These are phyloP conservation scores for Apostasia shenzhenica DNA, from an alignment of 106 monocot species.

Conservation along the genomic window DNA sequence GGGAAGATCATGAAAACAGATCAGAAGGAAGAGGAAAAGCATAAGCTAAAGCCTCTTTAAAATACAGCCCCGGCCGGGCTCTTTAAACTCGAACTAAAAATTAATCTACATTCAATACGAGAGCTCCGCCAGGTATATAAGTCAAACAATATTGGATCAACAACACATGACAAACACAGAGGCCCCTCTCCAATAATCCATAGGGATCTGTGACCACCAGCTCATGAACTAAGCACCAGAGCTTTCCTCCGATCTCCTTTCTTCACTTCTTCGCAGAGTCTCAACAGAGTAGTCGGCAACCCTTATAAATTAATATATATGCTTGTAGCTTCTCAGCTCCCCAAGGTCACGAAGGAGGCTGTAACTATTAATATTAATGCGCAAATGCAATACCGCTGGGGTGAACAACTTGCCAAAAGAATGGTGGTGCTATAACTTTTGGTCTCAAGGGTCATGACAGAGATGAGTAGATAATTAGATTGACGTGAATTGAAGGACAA, in stretches of 20 bases:
- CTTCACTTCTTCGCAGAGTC: background rate
- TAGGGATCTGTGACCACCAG: constrained; percentile 68
- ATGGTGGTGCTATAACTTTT: constrained; percentile 12
- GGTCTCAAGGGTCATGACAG: constrained; percentile 23
- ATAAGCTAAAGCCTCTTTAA: background rate
- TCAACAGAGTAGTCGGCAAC: no score
- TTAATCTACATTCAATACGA: constrained; percentile 12
- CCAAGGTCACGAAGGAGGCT: background rate
- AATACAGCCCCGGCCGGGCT: constrained; percentile 5
- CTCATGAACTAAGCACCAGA: background rate
- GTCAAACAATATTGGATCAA: constrained; percentile 7
- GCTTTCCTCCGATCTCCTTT: background rate
- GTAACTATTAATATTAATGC: constrained; percentile 20
- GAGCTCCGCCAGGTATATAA: constrained; percentile 38
- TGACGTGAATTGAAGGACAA: constrained; percentile 27
- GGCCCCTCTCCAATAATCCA: constrained; percentile 23
- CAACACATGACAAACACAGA: constrained; percentile 3
- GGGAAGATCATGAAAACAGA: background rate
- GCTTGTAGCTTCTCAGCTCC: no score
- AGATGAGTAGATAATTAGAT: constrained; percentile 22
- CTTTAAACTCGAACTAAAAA: constrained; percentile 74
- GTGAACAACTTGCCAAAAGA: no score
- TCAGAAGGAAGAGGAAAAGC: background rate
- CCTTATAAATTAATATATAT: no score
- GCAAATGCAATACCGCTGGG: no score